Base-by-base conservation (phyloP, 2,329 filamentous ascomycete species). In the Stagonosporopsis chrysanthemi region DNA sequence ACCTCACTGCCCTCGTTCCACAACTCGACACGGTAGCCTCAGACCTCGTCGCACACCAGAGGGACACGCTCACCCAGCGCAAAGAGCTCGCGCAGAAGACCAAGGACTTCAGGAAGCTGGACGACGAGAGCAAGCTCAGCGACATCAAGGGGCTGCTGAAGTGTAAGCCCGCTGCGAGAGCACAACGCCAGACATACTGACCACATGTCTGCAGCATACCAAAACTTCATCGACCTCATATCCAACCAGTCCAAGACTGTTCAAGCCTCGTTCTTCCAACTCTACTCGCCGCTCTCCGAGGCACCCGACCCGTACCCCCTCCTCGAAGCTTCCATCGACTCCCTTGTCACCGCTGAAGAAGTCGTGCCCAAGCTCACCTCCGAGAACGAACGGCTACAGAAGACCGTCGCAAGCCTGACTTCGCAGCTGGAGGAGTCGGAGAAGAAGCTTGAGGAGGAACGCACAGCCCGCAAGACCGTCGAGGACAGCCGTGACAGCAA, bases 41-140 rank as follows among this genome's bases (percentile, higher is more conserved):
- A 11, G 95, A 98, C 70, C 92, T 99, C 61, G 92, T 98, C 49
- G 82, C 90, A 44, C 92, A 96, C 74, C 96, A 99, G 74, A 87
- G 93, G 68, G 95, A 98, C 77, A 91, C 94, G n/a, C 90, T 97
- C 4, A 89, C 97, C 0, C 94, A 99, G 75, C 86, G 95, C 50
- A 99, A 99, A 75, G 96, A 99, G 60, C 82, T 99, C 19, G 95
- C 96, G n/a, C 93, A 97, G 74, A 98, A 97, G 83, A 99, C 95
- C 0, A 99, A 99, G 72, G 94, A 98, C 70, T 99, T 98, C 68
- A 85, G 93, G 60, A 98, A 97, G 76, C 84, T 96, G 11, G 94
- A 98, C 68, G 92, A 99, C 81, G 81, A 89, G 11, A 86, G 86
- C 54, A 99, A 98, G 77, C 80, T 99, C 51, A 82, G 83, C 5